Evolutionary conservation across 148 eudicot genomes (phyloP).

Genomic region (Oxyria digyna): DNA sequence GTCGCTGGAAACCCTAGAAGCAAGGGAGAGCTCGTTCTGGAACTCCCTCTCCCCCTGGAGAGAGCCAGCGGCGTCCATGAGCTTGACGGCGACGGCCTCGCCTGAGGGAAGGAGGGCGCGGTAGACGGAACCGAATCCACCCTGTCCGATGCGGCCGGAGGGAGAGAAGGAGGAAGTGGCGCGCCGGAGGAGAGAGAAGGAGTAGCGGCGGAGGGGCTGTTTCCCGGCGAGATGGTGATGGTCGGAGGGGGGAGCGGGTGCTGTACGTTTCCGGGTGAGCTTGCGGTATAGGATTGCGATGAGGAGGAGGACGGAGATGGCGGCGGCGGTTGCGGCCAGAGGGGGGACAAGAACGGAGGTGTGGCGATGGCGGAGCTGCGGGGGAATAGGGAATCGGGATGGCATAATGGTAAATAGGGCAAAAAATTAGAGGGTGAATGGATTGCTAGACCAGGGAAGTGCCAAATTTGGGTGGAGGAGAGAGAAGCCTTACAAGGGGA

Average conservation of each 20-base stretch:
- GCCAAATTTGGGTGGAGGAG: too few species aligned
- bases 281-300: conserved; percentile 39
- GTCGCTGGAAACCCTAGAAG: conserved; percentile 26
- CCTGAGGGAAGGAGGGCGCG: conserved; percentile 49
- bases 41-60: conserved; percentile 87
- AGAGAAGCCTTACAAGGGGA: too few species aligned
- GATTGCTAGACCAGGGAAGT: too few species aligned
- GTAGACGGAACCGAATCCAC: conserved; percentile 88
- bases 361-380: background rate
- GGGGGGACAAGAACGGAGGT: conserved; percentile 23
- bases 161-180: conserved; percentile 51
- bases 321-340: conserved; percentile 21
- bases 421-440: conserved; percentile 4
- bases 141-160: conserved; percentile 68
- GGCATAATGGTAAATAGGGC: conserved; percentile 24
- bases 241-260: conserved; percentile 28
- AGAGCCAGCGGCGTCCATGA: conserved; percentile 61
- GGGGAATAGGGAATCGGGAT: conserved; percentile 19
- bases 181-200: conserved; percentile 48
- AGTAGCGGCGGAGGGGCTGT: conserved; percentile 42
- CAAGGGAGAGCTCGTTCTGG: conserved; percentile 60
- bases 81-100: conserved; percentile 55
- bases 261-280: conserved; percentile 46
- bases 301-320: conserved; percentile 29
- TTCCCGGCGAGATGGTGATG: conserved; percentile 5